These are phyloP conservation scores for Solanum tarapatanum DNA, from an alignment of 257 asterid genomes.

Conservation along the genomic window DNA sequence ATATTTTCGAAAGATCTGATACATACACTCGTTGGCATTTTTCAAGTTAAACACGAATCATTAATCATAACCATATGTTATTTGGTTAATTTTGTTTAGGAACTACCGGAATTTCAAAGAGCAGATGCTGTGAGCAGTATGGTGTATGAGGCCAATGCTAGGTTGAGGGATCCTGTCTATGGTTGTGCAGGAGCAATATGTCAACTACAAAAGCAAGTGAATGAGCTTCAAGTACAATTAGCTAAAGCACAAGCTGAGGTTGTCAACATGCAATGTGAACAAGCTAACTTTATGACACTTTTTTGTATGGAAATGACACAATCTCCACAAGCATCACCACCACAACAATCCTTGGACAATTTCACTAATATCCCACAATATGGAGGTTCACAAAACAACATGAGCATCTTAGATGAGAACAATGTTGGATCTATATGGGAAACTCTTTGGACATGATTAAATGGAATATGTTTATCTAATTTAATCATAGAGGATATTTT, in stretches of 20 bases:
- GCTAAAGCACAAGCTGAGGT: conserved; percentile 60
- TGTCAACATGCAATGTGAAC: conserved; percentile 56
- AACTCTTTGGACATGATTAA: conserved; percentile 37
- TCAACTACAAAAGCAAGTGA: conserved; percentile 65
- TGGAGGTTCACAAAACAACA: neutral
- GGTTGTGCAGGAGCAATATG: conserved; percentile 71
- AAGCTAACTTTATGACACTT: conserved; percentile 50
- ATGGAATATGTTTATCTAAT: neutral
- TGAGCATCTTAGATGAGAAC: conserved; percentile 26
- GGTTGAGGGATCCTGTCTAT: conserved; percentile 68
- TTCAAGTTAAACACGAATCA: neutral
- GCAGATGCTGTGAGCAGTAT: conserved; percentile 77
- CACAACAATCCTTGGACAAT: conserved; percentile 20
- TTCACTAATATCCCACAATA: neutral
- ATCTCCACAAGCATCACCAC: neutral
- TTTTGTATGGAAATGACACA: conserved; percentile 39
- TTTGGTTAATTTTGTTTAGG: conserved; percentile 18
- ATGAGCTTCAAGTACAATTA: conserved; percentile 54
- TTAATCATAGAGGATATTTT: neutral
- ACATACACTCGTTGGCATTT: neutral
- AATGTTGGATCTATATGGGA: conserved; percentile 27
- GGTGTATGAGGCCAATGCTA: conserved; percentile 79
- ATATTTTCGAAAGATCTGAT: neutral
- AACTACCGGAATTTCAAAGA: conserved; percentile 54
- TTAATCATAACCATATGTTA: neutral